Evolutionary conservation across 2,329 filamentous ascomycete genomes (phyloP).

Genomic region (Aspergillus spinulosporus): DNA sequence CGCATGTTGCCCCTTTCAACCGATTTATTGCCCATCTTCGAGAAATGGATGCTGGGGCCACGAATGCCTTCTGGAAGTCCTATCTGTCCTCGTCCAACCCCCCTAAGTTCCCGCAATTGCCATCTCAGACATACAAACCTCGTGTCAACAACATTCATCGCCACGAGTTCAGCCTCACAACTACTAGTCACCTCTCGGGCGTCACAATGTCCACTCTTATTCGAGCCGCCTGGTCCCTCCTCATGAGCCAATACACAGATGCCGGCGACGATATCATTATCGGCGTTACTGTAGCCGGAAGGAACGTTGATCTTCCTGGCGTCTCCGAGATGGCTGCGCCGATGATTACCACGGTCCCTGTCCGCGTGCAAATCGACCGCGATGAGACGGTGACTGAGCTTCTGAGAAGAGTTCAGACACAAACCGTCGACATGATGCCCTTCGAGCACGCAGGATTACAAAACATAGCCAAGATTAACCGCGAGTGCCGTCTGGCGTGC

Average conservation of each 20-base stretch:
- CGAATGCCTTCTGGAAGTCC: background rate
- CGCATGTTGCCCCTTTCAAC: background rate
- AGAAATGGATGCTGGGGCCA: background rate
- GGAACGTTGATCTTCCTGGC: constrained; percentile 25
- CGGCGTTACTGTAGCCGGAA: background rate
- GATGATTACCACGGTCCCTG: constrained; percentile 17
- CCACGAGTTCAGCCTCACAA: background rate
- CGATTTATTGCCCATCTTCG: background rate
- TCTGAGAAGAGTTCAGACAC: constrained; percentile 55
- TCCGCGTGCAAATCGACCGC: constrained; percentile 17
- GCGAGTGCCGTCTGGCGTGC: constrained; percentile 30
- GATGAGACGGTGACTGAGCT: constrained; percentile 45
- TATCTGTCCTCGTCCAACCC: background rate
- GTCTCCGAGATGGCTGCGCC: constrained; percentile 38
- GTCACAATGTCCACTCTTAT: background rate
- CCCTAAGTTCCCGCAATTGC: background rate
- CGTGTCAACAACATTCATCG: background rate
- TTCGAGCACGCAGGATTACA: constrained; percentile 59
- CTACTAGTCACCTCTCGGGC: background rate
- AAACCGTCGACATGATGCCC: constrained; percentile 55
- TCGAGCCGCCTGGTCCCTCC: background rate
- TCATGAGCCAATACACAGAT: background rate
- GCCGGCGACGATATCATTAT: background rate
- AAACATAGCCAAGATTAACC: constrained; percentile 47
- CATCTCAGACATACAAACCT: background rate